phyloP scores from a whole-genome alignment of 2,329 filamentous ascomycete species.

The Chaetoscypha palmicola region DNA sequence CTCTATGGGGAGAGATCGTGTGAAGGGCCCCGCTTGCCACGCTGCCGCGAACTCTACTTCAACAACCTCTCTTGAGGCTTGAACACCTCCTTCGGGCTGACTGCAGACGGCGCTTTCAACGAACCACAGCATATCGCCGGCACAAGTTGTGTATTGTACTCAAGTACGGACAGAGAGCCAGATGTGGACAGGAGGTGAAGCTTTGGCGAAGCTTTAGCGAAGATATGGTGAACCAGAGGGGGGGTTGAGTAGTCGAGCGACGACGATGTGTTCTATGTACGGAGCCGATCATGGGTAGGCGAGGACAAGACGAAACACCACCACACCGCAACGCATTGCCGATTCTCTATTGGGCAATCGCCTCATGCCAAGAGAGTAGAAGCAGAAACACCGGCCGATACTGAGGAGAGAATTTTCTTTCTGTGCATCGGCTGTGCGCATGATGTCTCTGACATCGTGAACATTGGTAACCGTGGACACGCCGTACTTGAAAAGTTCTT shows the following conservation, averaged over 20 bases:
- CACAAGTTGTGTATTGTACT: no score
- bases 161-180: no score
- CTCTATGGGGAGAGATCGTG: no score
- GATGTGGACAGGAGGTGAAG: neutral
- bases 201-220: neutral
- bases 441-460: neutral
- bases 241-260: neutral
- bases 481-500: neutral
- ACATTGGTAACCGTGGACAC: neutral
- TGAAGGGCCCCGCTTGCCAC: neutral
- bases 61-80: neutral
- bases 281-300: neutral
- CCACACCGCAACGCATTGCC: slow-evolving; percentile 1
- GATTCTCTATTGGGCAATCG: neutral
- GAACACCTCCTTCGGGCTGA: neutral
- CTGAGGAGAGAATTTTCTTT: neutral
- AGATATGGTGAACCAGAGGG: neutral
- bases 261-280: neutral
- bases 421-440: neutral
- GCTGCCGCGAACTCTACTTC: neutral
- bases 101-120: no score
- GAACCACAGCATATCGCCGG: no score
- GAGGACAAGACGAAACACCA: neutral
- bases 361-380: neutral
- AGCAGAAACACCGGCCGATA: neutral